phyloP scores from a whole-genome alignment of 208 protist genomes.

The Vickermania spadyakhi region DNA sequence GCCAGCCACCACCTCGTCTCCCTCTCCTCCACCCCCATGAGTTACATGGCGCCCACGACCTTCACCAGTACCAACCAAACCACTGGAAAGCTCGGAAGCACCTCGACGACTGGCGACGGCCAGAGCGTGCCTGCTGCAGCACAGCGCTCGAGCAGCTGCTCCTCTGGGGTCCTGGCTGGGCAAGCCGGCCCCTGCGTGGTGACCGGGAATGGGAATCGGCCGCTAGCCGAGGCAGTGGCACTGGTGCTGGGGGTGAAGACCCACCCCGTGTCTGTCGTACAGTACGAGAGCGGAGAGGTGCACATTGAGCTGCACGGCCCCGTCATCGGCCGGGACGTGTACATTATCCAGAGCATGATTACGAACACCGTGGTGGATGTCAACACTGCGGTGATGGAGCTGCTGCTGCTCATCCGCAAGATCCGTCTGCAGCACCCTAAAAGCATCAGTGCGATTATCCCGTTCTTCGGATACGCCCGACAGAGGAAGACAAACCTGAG shows the following conservation, averaged over 20 bases:
- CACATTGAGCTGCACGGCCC: slow-evolving; percentile 89
- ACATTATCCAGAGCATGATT: slow-evolving; percentile 94
- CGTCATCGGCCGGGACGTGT: slow-evolving; percentile 93
- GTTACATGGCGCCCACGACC: slow-evolving; percentile 19
- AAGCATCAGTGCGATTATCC: slow-evolving; percentile 88
- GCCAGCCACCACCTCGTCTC: background rate
- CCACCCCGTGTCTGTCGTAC: slow-evolving; percentile 66
- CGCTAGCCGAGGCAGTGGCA: slow-evolving; percentile 81
- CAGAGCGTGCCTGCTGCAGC: background rate
- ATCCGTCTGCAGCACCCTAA: slow-evolving; percentile 84
- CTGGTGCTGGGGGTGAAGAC: slow-evolving; percentile 67
- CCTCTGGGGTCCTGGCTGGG: background rate
- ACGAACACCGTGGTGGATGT: slow-evolving; percentile 86
- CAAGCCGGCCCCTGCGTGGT: slow-evolving; percentile 50
- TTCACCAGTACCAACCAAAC: slow-evolving; percentile 23
- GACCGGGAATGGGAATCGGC: slow-evolving; percentile 86
- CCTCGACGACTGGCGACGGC: no score
- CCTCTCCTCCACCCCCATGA: background rate
- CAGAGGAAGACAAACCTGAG: slow-evolving; percentile 90
- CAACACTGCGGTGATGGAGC: slow-evolving; percentile 96
- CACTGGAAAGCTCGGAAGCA: slow-evolving; percentile 8
- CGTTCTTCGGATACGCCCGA: slow-evolving; percentile 92
- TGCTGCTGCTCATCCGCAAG: slow-evolving; percentile 89
- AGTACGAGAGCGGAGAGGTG: slow-evolving; percentile 87
- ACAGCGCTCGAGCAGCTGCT: background rate